Evolutionary conservation across 257 asterid genomes (phyloP).

Genomic region (Ilex asprella): DNA sequence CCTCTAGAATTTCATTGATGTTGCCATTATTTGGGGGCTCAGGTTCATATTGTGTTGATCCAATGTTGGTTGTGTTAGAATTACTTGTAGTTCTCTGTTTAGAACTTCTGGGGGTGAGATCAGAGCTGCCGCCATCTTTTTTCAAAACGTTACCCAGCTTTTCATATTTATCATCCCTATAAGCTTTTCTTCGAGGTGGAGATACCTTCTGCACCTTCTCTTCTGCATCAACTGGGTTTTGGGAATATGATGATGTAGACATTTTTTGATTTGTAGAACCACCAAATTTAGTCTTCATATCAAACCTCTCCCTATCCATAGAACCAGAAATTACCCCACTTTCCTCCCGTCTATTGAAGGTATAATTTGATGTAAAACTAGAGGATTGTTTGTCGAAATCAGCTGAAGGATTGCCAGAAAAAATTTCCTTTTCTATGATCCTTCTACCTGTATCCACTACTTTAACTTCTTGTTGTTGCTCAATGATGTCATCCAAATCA

Average conservation of each 20-base stretch:
- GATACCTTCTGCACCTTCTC: conserved; percentile 73
- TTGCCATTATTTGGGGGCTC: conserved; percentile 51
- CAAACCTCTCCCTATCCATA: conserved; percentile 41
- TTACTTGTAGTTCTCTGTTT: conserved; percentile 38
- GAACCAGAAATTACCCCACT: conserved; percentile 32
- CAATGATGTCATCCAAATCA: conserved; percentile 51
- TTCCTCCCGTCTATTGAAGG: conserved; percentile 48
- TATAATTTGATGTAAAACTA: conserved; percentile 35
- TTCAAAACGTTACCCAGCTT: conserved; percentile 38
- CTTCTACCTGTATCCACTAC: conserved; percentile 44
- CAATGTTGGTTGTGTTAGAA: conserved; percentile 30
- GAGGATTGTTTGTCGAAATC: conserved; percentile 49
- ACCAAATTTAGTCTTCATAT: conserved; percentile 35
- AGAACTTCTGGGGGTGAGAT: conserved; percentile 35
- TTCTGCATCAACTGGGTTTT: conserved; percentile 47
- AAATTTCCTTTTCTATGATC: conserved; percentile 46
- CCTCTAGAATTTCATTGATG: conserved; percentile 92
- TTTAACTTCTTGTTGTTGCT: conserved; percentile 54
- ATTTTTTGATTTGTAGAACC: conserved; percentile 47
- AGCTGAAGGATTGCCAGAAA: conserved; percentile 37
- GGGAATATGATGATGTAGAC: conserved; percentile 30
- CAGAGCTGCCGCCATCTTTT: conserved; percentile 43
- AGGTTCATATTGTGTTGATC: conserved; percentile 37
- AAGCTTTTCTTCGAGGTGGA: conserved; percentile 59
- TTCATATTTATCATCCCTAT: conserved; percentile 65